A percentile compares a stretch with the other conserved stretches of the same genome.
Conservation (phyloP, 2,329 filamentous ascomycete genomes). For the Zymoseptoria passerinii region DNA sequence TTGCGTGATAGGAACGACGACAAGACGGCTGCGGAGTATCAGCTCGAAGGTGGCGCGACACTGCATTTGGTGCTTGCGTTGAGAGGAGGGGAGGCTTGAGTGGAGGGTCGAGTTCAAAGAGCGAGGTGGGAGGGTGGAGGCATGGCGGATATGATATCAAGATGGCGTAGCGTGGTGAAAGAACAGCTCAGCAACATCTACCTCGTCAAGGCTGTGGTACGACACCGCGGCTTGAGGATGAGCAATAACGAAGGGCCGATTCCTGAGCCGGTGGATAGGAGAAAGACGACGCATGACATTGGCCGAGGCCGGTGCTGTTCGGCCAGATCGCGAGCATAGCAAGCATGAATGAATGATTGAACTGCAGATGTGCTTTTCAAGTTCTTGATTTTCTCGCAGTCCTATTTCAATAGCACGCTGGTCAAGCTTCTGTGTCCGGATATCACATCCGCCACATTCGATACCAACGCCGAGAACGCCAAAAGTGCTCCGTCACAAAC, state of each 20-base stretch:
- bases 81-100: slow-evolving; percentile 56
- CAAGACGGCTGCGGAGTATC: slow-evolving; percentile 84
- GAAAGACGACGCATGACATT: background rate
- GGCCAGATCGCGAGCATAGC: background rate
- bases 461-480: background rate
- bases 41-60: slow-evolving; percentile 83
- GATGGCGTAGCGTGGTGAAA: background rate
- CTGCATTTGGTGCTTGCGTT: slow-evolving; percentile 93
- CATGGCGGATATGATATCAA: slow-evolving; percentile 1
- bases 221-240: background rate
- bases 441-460: background rate
- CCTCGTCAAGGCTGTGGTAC: background rate
- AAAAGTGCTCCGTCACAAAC: background rate
- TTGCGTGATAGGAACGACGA: slow-evolving; percentile 69
- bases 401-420: background rate
- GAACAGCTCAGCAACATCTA: background rate
- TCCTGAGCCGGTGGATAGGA: background rate
- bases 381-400: background rate
- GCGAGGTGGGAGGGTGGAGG: background rate
- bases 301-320: background rate
- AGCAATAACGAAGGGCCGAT: background rate
- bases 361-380: background rate
- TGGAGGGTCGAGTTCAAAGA: background rate
- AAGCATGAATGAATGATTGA: background rate
- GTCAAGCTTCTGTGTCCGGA: background rate